A percentile compares a stretch with the other conserved stretches of the same genome.
phyloP scores from a whole-genome alignment of 441 rosid species.

The Brassica balearica region DNA sequence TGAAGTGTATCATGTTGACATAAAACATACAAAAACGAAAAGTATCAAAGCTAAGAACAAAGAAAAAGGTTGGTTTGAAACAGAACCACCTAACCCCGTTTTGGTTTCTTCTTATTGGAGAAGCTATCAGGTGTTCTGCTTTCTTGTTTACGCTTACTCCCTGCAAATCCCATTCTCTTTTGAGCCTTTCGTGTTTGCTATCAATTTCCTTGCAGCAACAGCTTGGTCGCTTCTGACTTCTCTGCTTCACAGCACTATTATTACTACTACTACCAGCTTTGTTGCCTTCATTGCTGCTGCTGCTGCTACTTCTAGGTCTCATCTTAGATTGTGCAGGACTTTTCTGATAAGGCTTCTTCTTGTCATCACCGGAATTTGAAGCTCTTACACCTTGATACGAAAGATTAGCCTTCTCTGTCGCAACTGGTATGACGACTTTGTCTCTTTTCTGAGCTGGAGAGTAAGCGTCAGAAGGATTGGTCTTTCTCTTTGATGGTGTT shows the following conservation, averaged over 20 bases:
- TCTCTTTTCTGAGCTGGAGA: too few relatives aligned
- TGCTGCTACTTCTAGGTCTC: constrained; percentile 46
- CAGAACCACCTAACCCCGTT: constrained; percentile 41
- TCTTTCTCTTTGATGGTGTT: too few relatives aligned
- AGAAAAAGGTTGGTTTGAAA: not conserved
- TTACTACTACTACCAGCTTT: constrained; percentile 25
- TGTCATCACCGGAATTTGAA: constrained; percentile 61
- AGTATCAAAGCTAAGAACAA: constrained; percentile 11
- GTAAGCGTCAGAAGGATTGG: too few relatives aligned
- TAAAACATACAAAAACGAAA: too few relatives aligned
- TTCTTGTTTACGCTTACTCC: constrained; percentile 73
- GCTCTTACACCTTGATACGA: constrained; percentile 88
- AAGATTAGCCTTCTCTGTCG: constrained; percentile 47
- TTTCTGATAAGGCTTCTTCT: constrained; percentile 52
- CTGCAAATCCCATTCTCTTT: constrained; percentile 47
- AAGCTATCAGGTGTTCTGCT: constrained; percentile 62
- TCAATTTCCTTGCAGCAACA: constrained; percentile 80
- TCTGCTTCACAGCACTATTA: constrained; percentile 42
- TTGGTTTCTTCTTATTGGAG: constrained; percentile 60
- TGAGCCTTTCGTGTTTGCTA: constrained; percentile 11
- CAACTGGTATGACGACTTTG: constrained; percentile 46
- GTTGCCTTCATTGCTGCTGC: constrained; percentile 23
- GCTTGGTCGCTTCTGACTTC: constrained; percentile 67
- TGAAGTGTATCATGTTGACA: too few relatives aligned
- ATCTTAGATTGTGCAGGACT: constrained; percentile 41